phyloP scores from a whole-genome alignment of 2,329 filamentous ascomycete species.

The Ustilaginoidea virens region DNA sequence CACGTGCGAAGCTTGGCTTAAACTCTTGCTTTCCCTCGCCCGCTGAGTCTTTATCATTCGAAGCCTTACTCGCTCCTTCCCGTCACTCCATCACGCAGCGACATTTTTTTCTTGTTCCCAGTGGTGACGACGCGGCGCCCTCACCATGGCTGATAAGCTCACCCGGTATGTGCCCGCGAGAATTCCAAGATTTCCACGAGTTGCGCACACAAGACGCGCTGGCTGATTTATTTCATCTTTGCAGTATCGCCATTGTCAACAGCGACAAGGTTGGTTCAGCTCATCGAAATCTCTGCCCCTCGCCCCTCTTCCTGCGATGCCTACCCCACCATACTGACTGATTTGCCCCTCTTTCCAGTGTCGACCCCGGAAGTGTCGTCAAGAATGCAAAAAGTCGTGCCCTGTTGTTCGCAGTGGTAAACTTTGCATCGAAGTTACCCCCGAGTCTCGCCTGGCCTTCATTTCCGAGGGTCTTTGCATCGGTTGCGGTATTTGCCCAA shows the following conservation, averaged over 20 bases:
- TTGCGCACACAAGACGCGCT: background rate
- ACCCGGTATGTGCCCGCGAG: conserved; percentile 57
- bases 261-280: conserved; percentile 67
- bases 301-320: conserved; percentile 5
- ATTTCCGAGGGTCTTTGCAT: conserved; percentile 94
- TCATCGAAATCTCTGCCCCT: conserved; percentile 4
- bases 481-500: conserved; percentile 97
- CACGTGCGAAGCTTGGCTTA: conserved; percentile 3
- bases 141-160: conserved; percentile 78
- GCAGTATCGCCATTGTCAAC: conserved; percentile 96
- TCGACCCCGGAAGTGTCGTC: conserved; percentile 62
- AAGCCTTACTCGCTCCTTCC: background rate
- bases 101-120: background rate
- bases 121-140: no score
- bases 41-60: conserved; percentile 1
- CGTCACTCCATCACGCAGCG: conserved; percentile 1
- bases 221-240: conserved; percentile 11
- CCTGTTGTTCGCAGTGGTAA: conserved; percentile 95
- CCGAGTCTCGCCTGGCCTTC: conserved; percentile 88
- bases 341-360: conserved; percentile 18
- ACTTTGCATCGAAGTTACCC: conserved; percentile 85
- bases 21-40: background rate
- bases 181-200: background rate
- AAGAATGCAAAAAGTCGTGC: conserved; percentile 98
- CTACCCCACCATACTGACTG: conserved; percentile 14